Base-by-base conservation (phyloP, 768 basidiomycete genomes). In the Pleurotus citrinopileatus region DNA sequence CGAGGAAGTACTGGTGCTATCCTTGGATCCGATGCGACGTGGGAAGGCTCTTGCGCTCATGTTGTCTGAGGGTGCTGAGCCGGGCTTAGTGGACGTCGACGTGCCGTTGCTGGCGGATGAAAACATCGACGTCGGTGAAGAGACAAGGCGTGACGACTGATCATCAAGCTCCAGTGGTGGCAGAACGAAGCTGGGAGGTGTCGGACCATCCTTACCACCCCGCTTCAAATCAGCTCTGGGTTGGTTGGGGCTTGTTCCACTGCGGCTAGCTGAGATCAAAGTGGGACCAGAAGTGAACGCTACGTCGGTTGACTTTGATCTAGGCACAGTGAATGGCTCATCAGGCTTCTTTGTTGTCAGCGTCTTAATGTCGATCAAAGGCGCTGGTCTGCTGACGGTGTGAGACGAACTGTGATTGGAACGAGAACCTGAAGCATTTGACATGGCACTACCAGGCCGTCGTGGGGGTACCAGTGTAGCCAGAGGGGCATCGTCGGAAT, bases 401-500 rank as follows among this genome's bases (percentile, higher is more conserved):
- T 19, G 38, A 15, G 45, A 17, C 5, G 13, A 50, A 45, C 17
- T 44, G 50, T 37, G 26, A 19, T 19, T 27, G 65, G 63, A 38
- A 65, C 57, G 23, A 66, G 60, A 45, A 55, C 63, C 68, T 15
- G 73, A 73, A 53, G 67, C 66, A 5, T 70, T 68, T 5, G 79
- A 80, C 55, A 77, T 66, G 15, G 85, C 75, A 58, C 84, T 87
- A 15, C 85, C 87, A 13, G 89, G 87, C 29, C 89, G 77, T 44
- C 73, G 77, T 9, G 89, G 87, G 0, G 74, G 73, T 5, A 87
- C 69, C 29, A 89, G 72, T 1, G 71, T 74, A 0, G 86, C 83
- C 29, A 92, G 74, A 10, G 89, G 89, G 1, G 82, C 78, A 59
- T 84, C 74, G 55, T 87, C 79, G 50, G 81, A 82, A 22, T 77